These are phyloP conservation scores for Populus deltoides DNA, from an alignment of 345 rosid species.

Conservation along the genomic window DNA sequence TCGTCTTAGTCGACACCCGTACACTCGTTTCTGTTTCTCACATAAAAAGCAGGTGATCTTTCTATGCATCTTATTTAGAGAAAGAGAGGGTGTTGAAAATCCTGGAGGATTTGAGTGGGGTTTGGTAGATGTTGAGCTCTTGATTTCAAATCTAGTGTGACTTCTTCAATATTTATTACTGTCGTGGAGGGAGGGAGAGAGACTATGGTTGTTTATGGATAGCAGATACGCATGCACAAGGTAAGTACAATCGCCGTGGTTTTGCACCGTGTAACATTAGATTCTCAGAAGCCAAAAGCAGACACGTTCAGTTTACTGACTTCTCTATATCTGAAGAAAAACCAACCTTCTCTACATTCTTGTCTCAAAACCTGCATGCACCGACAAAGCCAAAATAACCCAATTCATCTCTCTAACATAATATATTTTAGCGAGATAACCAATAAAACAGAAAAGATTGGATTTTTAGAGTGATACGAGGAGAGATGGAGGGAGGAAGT, in stretches of 20 bases:
- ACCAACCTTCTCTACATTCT: not conserved
- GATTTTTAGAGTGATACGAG: not conserved
- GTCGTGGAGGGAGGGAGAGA: not conserved
- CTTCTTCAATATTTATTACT: not conserved
- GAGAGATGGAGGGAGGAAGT: conserved; percentile 26
- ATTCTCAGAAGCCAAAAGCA: conserved; percentile 5
- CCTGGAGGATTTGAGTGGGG: conserved; percentile 14
- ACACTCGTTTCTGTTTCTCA: not conserved
- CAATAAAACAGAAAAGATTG: not conserved
- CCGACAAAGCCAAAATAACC: conserved; percentile 2
- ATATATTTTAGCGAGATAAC: not conserved
- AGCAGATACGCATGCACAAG: conserved; percentile 4
- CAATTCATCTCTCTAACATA: not conserved
- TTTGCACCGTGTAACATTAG: conserved; percentile 4
- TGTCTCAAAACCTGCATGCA: conserved; percentile 24
- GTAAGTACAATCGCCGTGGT: conserved; percentile 10
- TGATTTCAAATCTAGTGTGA: conserved; percentile 10
- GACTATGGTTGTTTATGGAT: not conserved
- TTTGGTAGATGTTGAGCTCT: conserved; percentile 8
- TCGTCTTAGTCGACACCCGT: not conserved
- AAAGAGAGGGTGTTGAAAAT: conserved; percentile 11
- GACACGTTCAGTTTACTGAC: conserved; percentile 20
- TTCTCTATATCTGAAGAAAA: conserved; percentile 15
- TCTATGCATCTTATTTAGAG: not conserved
- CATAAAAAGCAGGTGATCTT: conserved; percentile 4